Conservation (phyloP, 306 rosid genomes). For the Canavalia ensiformis region DNA sequence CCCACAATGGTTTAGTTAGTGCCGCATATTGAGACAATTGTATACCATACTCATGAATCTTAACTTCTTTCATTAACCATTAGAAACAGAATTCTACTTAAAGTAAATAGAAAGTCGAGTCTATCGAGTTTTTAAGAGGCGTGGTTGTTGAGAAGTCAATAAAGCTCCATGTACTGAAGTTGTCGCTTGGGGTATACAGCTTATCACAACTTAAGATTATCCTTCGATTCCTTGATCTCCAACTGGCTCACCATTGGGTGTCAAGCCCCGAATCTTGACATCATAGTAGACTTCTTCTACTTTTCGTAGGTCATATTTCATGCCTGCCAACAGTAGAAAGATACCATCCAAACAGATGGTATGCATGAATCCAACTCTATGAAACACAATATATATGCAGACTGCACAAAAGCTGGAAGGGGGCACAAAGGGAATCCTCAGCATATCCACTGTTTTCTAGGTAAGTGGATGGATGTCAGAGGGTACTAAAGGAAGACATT, state of each 20-base stretch:
- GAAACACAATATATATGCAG: conserved; percentile 22
- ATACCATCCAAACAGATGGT: conserved; percentile 28
- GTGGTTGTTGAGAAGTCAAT: conserved; percentile 4
- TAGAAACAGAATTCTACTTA: conserved; percentile 34
- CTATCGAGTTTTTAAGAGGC: conserved; percentile 4
- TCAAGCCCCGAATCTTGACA: conserved; percentile 91
- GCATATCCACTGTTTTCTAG: neutral
- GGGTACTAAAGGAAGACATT: neutral
- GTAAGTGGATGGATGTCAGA: neutral
- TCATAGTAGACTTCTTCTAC: conserved; percentile 95
- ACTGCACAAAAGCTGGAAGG: neutral
- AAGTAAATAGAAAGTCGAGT: conserved; percentile 9
- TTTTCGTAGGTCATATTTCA: conserved; percentile 91
- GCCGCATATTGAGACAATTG: neutral
- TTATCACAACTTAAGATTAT: conserved; percentile 34
- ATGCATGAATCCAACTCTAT: neutral
- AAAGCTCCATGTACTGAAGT: conserved; percentile 17
- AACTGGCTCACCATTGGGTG: conserved; percentile 57
- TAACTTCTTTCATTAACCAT: conserved; percentile 32
- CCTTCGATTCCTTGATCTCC: conserved; percentile 57
- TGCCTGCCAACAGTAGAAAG: conserved; percentile 63
- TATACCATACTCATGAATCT: neutral
- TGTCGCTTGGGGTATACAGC: neutral
- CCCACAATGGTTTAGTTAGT: conserved; percentile 1
- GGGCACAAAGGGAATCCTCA: neutral